Base-by-base conservation (phyloP, 306 rosid species). In the Quercus gilva region DNA sequence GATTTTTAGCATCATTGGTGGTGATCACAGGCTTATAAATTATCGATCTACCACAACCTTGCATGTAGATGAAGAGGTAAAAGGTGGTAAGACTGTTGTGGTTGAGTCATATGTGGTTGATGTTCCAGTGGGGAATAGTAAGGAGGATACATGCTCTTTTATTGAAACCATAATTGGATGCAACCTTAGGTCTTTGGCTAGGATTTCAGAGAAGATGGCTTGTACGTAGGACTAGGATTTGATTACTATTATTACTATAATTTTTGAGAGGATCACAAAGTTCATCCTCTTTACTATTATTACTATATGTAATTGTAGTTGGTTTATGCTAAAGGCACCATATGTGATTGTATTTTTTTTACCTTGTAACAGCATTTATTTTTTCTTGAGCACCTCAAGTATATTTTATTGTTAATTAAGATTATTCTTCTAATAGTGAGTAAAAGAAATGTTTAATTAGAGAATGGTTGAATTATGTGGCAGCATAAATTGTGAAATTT, bases 91-190 rank as follows among this genome's bases (percentile, higher is more conserved):
- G 63, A 85, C 91, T 6, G 86, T 89, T 75, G 96, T 84, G 69
- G 57, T 87, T 14, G 90, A 93, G 82, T 93, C 97, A 0, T 93
- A 88, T 14, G 86, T 80, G 78, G 94, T 91, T 80, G 97, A 93
- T 80, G 61, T 89, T 76, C 94, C 92, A 0, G 73, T 45, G 0
- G 90, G 90, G 8, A 91, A 82, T 26, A 87, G 73, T 12, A 53
- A 73, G 15, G 96, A 93, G 21, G 97, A 93, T 57, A 87, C 96
- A 0, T 76, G 92, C 70, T 60, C 79, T 74, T 93, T 91, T 71
- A 83, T 87, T 0, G 74, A 89, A 73, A 93, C 94, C 6, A 91
- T 93, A 41, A 73, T 88, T 2, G 35, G 88, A 29, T 87, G 87
- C 81, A 93, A 91, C 55, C 92, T 88, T 13, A 81, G 60, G 77